Conservation (phyloP, 805 yeast genomes). For the Torulaspora indica region DNA sequence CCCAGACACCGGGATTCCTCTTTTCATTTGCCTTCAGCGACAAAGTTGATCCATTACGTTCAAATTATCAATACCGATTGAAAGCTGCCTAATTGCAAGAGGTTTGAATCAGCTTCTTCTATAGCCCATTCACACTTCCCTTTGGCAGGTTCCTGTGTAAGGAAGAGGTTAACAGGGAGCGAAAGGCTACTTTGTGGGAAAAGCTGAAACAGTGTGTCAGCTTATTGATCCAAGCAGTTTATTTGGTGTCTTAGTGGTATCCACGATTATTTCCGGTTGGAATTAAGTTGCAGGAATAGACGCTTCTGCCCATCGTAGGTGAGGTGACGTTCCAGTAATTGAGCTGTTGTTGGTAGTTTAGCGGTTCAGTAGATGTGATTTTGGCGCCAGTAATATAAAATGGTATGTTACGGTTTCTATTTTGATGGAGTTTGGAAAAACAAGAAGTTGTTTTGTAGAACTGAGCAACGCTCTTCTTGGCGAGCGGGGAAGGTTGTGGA, state of each 20-base stretch:
- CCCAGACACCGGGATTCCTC: slow-evolving; percentile 12
- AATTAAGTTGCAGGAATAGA: slow-evolving; percentile 1
- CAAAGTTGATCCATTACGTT: neutral
- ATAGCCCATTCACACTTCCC: neutral
- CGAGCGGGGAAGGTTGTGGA: slow-evolving; percentile 1
- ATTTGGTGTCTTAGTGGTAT: slow-evolving; percentile 1
- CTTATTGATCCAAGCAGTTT: neutral
- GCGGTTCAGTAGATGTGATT: slow-evolving; percentile 2
- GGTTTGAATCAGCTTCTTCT: slow-evolving; percentile 5
- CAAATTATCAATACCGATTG: neutral
- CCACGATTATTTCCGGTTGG: slow-evolving; percentile 4
- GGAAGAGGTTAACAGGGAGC: neutral
- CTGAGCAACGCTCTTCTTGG: neutral
- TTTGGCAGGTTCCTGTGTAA: neutral
- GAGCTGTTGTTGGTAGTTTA: neutral
- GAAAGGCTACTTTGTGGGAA: neutral
- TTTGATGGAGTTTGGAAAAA: neutral
- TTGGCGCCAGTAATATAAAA: slow-evolving; percentile 6
- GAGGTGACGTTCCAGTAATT: slow-evolving; percentile 6
- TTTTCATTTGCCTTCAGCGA: neutral
- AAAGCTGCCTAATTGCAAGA: neutral
- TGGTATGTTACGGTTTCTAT: slow-evolving; percentile 5
- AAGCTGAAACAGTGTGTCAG: neutral
- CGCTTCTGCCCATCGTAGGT: slow-evolving; percentile 3
- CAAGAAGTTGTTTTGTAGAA: slow-evolving; percentile 2